Base-by-base conservation (phyloP, 805 yeast genomes). In the Debaryomyces maramus region DNA sequence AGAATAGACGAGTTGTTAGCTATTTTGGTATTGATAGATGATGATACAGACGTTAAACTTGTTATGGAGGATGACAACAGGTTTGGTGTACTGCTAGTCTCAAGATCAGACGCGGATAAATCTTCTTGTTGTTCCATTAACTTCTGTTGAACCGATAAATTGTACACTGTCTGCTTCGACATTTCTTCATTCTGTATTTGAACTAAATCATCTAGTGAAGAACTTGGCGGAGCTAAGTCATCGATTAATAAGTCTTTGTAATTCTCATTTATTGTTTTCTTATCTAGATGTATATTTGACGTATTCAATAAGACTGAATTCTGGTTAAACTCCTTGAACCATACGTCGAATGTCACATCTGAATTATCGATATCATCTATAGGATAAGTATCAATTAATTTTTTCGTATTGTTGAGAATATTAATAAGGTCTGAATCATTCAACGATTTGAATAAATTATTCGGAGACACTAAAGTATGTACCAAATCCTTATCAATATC, bases 51-150 rank as follows among this genome's bases (percentile, higher is more conserved):
- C 11, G 58, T 49, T 13, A 68, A 46, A 22, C 64, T 64, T 6
- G 61, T 45, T 11, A 56, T 27, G 7, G 70, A 65, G 1, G 73
- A 67, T 4, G 71, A 53, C n/a, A 65, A 51, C 60, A 62, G 60
- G 16, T 51, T 51, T 13, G 36, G 16, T 23, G 51, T 45, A n/a
- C 44, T 44, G 15, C 50, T 41, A 3, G 45, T 27, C 6, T 45
- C 47, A 16, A 37, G 44, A 8, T 50, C 59, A 14, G 53, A 48
- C 3, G 50, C 31, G 2, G 63, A 55, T 13, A 58, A 44, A 29
- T 43, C 40, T 34, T 60, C 61, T 32, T 62, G 67, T 34, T 48
- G 53, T 20, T 47, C 53, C 15, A 55, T 36, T 3, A 59, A 45
- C 15, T 48, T 48, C 23, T 47, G 55, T 29, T 55, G 59, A 8